phyloP scores from a whole-genome alignment of 78 protist genomes.

The Dictyostelium brefeldianum region DNA sequence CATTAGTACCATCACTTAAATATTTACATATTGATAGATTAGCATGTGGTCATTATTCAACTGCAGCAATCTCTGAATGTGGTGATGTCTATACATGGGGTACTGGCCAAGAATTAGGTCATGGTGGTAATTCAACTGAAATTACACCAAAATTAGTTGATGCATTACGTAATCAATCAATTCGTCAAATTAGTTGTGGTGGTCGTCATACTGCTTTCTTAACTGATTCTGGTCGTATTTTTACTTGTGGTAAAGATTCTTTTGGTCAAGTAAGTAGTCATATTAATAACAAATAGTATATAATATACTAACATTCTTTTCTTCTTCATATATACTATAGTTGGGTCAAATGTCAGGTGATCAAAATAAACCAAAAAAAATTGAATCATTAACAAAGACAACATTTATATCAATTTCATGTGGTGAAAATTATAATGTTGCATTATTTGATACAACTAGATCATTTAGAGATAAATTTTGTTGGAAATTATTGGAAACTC shows the following conservation, averaged over 20 bases:
- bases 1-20: conserved; percentile 37
- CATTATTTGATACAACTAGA: conserved; percentile 56
- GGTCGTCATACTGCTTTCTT: conserved; percentile 67
- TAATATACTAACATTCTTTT: not conserved
- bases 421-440: conserved; percentile 60
- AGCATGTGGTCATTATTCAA: conserved; percentile 61
- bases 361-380: conserved; percentile 37
- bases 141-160: conserved; percentile 46
- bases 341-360: conserved; percentile 48
- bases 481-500: conserved; percentile 71
- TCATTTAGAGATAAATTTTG: conserved; percentile 59
- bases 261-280: conserved; percentile 47
- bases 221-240: conserved; percentile 59
- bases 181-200: conserved; percentile 62
- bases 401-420: conserved; percentile 34
- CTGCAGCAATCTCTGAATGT: conserved; percentile 66
- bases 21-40: conserved; percentile 3
- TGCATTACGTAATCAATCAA: conserved; percentile 27
- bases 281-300: not conserved
- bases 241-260: conserved; percentile 65
- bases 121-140: conserved; percentile 35
- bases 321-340: not conserved
- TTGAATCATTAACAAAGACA: conserved; percentile 34
- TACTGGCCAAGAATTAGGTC: conserved; percentile 56
- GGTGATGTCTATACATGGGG: conserved; percentile 83